Percentiles rank a stretch among this genome's conserved stretches.
phyloP scores from a whole-genome alignment of 2,329 filamentous ascomycete species.

The Talaromyces marneffei region DNA sequence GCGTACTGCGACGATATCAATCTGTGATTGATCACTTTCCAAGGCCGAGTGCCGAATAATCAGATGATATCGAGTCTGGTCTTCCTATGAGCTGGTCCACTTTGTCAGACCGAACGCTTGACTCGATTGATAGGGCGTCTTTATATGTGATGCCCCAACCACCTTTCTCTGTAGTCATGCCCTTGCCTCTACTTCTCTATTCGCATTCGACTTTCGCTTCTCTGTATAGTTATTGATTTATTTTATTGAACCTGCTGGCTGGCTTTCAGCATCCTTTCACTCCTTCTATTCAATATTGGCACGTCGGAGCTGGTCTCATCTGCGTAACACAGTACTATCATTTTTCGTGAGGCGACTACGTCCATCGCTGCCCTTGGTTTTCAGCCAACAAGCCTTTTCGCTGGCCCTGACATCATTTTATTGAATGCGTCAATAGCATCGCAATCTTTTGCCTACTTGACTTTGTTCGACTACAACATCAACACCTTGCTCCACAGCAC shows the following conservation, averaged over 20 bases:
- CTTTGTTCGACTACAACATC: not conserved
- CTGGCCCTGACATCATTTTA: constrained; percentile 3
- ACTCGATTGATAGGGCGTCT: not conserved
- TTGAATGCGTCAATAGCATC: constrained; percentile 6
- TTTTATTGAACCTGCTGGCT: not conserved
- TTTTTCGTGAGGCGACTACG: not conserved
- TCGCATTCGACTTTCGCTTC: not conserved
- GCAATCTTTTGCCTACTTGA: not conserved
- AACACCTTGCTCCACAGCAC: constrained; percentile 1
- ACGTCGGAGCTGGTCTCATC: constrained; percentile 8
- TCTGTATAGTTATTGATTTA: not conserved
- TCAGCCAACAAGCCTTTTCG: not conserved
- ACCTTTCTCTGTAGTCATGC: not conserved
- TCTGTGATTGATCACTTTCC: not conserved
- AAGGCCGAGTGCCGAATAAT: not conserved
- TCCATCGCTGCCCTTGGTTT: not conserved
- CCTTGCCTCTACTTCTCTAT: not conserved
- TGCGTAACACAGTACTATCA: not conserved
- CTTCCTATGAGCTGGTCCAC: not conserved
- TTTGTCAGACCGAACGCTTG: not conserved
- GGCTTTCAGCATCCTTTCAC: not conserved
- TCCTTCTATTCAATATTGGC: not conserved
- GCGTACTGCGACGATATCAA: not conserved
- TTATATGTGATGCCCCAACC: constrained; percentile 5
- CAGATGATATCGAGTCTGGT: not conserved